Conservation (phyloP, 176 grass and related monocot species). For the Guadua angustifolia region DNA sequence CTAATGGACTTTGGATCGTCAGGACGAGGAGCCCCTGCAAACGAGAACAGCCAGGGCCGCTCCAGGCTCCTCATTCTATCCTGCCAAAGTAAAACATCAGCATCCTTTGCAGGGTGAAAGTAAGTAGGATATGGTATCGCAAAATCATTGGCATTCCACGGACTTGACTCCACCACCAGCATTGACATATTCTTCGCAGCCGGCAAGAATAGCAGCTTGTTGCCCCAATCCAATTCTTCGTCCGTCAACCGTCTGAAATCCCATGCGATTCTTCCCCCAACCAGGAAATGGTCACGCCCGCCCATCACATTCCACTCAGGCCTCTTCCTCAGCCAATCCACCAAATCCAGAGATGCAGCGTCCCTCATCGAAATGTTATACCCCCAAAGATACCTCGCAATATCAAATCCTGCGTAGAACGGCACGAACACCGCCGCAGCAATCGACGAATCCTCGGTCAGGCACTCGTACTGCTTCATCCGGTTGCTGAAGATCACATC, state of each 20-base stretch:
- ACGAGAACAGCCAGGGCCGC: slow-evolving; percentile 83
- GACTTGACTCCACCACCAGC: slow-evolving; percentile 95
- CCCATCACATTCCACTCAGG: slow-evolving; percentile 92
- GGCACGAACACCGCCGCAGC: slow-evolving; percentile 94
- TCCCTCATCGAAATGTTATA: slow-evolving; percentile 78
- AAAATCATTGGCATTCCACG: slow-evolving; percentile 95
- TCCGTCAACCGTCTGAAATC: slow-evolving; percentile 90
- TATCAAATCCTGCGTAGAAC: slow-evolving; percentile 91
- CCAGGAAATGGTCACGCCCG: slow-evolving; percentile 91
- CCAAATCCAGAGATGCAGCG: slow-evolving; percentile 81
- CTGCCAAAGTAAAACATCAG: slow-evolving; percentile 86
- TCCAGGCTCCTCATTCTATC: slow-evolving; percentile 91
- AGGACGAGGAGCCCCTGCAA: slow-evolving; percentile 89
- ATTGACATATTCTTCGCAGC: slow-evolving; percentile 94
- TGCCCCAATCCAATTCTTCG: slow-evolving; percentile 79
- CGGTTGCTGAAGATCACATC: slow-evolving; percentile 94
- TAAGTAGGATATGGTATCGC: slow-evolving; percentile 90
- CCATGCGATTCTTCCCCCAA: slow-evolving; percentile 91
- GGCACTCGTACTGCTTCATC: slow-evolving; percentile 98
- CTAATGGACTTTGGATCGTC: slow-evolving; percentile 86
- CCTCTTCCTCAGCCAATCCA: slow-evolving; percentile 79
- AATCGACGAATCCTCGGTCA: slow-evolving; percentile 78
- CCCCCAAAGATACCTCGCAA: slow-evolving; percentile 89
- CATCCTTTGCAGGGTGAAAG: slow-evolving; percentile 88
- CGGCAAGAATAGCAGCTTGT: slow-evolving; percentile 85